These are phyloP conservation scores for Gomphus bonarii DNA, from an alignment of 1,284 basidiomycete species.

Conservation along the genomic window DNA sequence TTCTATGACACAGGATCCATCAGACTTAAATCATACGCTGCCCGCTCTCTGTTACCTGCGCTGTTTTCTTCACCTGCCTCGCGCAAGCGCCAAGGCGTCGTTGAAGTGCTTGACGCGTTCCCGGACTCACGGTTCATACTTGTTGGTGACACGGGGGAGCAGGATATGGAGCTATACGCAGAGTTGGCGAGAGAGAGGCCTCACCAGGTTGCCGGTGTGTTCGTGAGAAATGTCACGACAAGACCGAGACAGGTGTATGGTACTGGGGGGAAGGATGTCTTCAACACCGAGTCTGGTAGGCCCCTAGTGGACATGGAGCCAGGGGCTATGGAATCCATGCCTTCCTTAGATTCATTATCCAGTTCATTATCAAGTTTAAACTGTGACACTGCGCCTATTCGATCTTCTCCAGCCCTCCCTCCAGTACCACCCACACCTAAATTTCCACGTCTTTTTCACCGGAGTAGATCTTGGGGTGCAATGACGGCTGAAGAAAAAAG, in stretches of 20 bases:
- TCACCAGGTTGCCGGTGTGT: slow-evolving; percentile 57
- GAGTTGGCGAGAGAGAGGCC: slow-evolving; percentile 60
- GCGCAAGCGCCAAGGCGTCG: slow-evolving; percentile 70
- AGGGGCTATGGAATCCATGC: slow-evolving; percentile 16
- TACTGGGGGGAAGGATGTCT: not conserved
- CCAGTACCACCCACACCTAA: not conserved
- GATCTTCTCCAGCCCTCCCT: not conserved
- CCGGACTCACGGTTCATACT: slow-evolving; percentile 68
- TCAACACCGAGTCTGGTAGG: not conserved
- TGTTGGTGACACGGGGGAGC: slow-evolving; percentile 82
- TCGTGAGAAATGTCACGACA: slow-evolving; percentile 64
- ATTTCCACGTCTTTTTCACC: slow-evolving; percentile 9
- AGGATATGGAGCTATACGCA: slow-evolving; percentile 80
- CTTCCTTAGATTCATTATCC: slow-evolving; percentile 4
- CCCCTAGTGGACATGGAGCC: slow-evolving; percentile 5
- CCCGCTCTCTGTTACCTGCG: slow-evolving; percentile 70
- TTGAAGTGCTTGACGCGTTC: slow-evolving; percentile 72
- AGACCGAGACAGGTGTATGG: slow-evolving; percentile 28
- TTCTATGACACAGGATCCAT: slow-evolving; percentile 37
- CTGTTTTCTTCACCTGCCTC: slow-evolving; percentile 63
- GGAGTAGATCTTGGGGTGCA: slow-evolving; percentile 12
- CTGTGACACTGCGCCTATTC: not conserved
- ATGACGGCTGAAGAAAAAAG: slow-evolving; percentile 43
- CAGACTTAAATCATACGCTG: slow-evolving; percentile 72
- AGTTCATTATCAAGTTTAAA: slow-evolving; percentile 4